Percentiles rank a stretch among this genome's conserved stretches.
Evolutionary conservation across 129 eudicot genomes (phyloP).

Genomic region (Gnaphalium uliginosum): DNA sequence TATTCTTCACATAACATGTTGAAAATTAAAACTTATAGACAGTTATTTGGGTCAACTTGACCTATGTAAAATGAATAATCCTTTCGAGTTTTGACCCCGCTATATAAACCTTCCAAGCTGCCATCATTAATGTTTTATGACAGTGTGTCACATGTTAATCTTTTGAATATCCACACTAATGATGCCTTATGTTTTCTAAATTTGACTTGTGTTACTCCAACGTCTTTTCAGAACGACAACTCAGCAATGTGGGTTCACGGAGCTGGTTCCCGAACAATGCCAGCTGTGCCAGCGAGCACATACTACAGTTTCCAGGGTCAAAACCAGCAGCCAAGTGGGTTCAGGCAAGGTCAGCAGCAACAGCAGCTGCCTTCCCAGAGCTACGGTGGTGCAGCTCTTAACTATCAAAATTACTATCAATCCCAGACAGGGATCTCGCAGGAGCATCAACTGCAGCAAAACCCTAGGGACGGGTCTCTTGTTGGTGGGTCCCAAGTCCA

Average conservation of each 20-base stretch:
- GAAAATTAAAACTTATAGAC: too few species aligned
- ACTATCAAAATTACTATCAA: slow-evolving; percentile 78
- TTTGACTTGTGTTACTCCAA: background rate
- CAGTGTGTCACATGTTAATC: background rate
- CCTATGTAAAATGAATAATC: too few species aligned
- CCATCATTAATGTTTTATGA: background rate
- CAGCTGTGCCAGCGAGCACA: slow-evolving; percentile 73
- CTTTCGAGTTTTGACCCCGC: too few species aligned
- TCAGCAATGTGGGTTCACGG: slow-evolving; percentile 81
- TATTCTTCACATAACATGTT: too few species aligned
- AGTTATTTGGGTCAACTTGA: too few species aligned
- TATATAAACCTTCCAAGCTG: too few species aligned
- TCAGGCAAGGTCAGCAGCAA: slow-evolving; percentile 70
- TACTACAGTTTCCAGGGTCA: slow-evolving; percentile 87
- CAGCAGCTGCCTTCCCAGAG: slow-evolving; percentile 62
- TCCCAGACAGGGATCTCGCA: slow-evolving; percentile 66
- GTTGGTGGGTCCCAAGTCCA: slow-evolving; percentile 72
- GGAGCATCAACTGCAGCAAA: slow-evolving; percentile 77
- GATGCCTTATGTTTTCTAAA: background rate
- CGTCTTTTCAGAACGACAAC: slow-evolving; percentile 43
- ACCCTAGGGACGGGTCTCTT: slow-evolving; percentile 67
- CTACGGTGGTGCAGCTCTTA: slow-evolving; percentile 51
- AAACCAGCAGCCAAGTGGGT: slow-evolving; percentile 76
- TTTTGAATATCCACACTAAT: background rate
- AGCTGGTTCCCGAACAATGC: slow-evolving; percentile 70